These are phyloP conservation scores for Coemansia sp. DNA, from an alignment of 192 early-diverging fungal species.

Conservation along the genomic window DNA sequence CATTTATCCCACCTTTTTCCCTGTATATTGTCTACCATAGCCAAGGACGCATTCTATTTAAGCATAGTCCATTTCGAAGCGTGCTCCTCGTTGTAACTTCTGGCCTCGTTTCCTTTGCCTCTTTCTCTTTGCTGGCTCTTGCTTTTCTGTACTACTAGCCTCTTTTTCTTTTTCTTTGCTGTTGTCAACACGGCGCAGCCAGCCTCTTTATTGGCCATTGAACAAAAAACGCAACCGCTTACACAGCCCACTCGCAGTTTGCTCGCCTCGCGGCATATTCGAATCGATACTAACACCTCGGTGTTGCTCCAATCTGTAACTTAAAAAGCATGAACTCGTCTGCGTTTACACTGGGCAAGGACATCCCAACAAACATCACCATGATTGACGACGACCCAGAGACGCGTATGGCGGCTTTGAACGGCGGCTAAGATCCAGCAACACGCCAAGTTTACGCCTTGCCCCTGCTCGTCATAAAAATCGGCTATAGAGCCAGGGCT, in stretches of 20 bases:
- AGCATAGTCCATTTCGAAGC: background rate
- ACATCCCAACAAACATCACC: constrained; percentile 52
- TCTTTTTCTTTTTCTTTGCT: background rate
- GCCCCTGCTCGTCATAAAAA: background rate
- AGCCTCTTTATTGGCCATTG: background rate
- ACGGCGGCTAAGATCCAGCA: constrained; percentile 6
- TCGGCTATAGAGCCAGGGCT: background rate
- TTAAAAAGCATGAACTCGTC: background rate
- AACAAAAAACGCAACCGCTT: background rate
- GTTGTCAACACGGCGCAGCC: background rate
- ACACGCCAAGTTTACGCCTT: background rate
- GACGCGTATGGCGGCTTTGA: constrained; percentile 34
- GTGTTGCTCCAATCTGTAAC: background rate
- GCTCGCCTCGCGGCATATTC: background rate
- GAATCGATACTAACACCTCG: background rate
- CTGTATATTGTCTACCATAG: background rate
- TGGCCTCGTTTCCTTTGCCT: background rate
- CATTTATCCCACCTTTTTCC: background rate
- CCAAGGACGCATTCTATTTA: constrained; percentile 4
- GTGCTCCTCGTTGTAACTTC: background rate
- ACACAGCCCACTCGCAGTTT: background rate
- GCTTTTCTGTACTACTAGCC: background rate
- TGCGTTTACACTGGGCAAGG: constrained; percentile 23
- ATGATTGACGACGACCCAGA: constrained; percentile 54
- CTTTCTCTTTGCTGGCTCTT: background rate